Evolutionary conservation across 169 alveolate species (phyloP), one percentile per base, ranked within the genome.

Genomic region (Amoebophrya sp.): DNA sequence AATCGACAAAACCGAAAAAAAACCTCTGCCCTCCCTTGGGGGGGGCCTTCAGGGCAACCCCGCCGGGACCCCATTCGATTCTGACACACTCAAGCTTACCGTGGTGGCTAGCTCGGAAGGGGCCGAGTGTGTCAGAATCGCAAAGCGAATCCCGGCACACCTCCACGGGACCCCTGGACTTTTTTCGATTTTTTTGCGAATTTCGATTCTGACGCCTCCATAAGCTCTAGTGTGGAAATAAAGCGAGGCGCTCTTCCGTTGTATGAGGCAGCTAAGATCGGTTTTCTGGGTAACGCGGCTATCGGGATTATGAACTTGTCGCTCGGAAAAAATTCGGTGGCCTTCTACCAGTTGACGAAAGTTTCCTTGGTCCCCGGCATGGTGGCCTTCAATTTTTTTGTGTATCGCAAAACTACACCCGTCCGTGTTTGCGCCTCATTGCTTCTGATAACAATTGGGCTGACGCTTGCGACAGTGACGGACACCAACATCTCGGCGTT

Each of bases 301-400:
- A 66, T 66, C 35, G 83, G 83, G 10, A 66, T 66, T 25, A 66
- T 66, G 83, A 66, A 66, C 83, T 25, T 66, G 35, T 66, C 83
- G 35, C 83, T 66, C 1, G 83, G 83, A 25, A 18, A n/a, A 25
- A 66, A 66, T 66, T 25, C 38, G 32, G 83, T 66, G 83, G 32
- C 83, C 32, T 66, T 66, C 35, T 66, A 66, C 83, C 83, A 66
- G 83, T 66, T 66, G 83, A 66, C 83, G 35, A 66, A 66, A 25
- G 83, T 66, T 25, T 66, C 83, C 18, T 25, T 66, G 35, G 83
- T 66, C 35, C 83, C 83, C 35, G 83, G 83, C 10, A 66, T 66
- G 83, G 83, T 66, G 83, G 39, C 35, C 38, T 66, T 66, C 83
- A 18, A 66, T 25, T 66, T 66, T 25, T 25, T 66, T 25, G 83